A percentile compares a stretch with the other conserved stretches of the same genome.
These are phyloP conservation scores for Gossypium longicalyx DNA, from an alignment of 345 rosid species.

Conservation along the genomic window DNA sequence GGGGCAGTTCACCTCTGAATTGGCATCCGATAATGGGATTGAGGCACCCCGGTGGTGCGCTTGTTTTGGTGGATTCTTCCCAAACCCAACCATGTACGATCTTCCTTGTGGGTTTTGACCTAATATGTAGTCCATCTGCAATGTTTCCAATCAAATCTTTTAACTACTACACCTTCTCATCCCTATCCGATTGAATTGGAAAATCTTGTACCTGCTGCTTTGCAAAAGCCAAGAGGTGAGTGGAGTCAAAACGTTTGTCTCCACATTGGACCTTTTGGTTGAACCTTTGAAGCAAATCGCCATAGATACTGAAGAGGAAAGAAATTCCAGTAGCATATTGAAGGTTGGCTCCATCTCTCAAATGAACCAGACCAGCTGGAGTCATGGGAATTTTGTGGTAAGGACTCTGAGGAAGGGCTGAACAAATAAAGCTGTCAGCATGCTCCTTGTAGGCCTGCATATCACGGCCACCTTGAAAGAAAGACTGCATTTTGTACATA, in stretches of 20 bases:
- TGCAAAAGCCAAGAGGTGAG: slow-evolving; percentile 5
- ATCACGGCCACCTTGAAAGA: slow-evolving; percentile 40
- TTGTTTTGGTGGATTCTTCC: slow-evolving; percentile 64
- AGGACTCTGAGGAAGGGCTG: slow-evolving; percentile 66
- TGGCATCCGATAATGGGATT: slow-evolving; percentile 29
- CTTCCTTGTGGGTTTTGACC: slow-evolving; percentile 74
- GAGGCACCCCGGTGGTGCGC: slow-evolving; percentile 92
- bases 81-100: slow-evolving; percentile 92
- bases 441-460: slow-evolving; percentile 46
- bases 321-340: not conserved
- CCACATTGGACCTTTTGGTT: not conserved
- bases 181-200: not conserved
- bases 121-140: slow-evolving; percentile 74
- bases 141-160: no score
- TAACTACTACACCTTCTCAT: no score
- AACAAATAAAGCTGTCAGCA: slow-evolving; percentile 76
- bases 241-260: not conserved
- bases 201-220: slow-evolving; percentile 1
- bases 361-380: slow-evolving; percentile 77
- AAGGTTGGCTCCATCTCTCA: slow-evolving; percentile 83
- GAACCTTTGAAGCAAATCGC: not conserved
- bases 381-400: slow-evolving; percentile 52
- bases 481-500: slow-evolving; percentile 39
- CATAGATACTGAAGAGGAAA: not conserved
- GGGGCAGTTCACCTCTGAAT: slow-evolving; percentile 38